Evolutionary conservation across 768 basidiomycete species (phyloP), one percentile per base, ranked within the genome.

Genomic region (Xerocomellus intermedius): DNA sequence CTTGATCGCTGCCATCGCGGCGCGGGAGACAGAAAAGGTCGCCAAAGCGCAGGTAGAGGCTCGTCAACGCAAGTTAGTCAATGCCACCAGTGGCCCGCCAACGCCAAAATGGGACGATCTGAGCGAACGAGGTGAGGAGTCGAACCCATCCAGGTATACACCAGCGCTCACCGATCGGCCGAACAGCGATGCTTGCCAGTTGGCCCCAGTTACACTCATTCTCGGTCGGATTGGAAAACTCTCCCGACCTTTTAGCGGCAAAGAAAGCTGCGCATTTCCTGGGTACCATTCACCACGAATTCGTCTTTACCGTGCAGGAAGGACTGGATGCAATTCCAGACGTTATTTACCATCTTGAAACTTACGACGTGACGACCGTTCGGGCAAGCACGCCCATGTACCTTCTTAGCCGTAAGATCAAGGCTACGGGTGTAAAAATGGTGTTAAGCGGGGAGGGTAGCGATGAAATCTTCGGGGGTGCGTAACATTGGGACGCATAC

Each of bases 381-480:
- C 88, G 97, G 45, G 97, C 97, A 9, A 93, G 90, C 64, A 98
- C 95, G 5, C 97, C 97, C 3, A 99, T 99, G 97, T 98, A 98
- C 74, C 85, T 99, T 28, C 84, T 99, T 56, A 93, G 90, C 69
- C 83, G 97, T 46, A 98, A 99, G 77, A 95, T 99, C 77, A 99
- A 98, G 76, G 96, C 97, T 5, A 98, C 94, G 91, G 97, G 97
- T 54, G 97, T 99, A 50, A 99, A 99, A 77, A 99, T 99, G 97
- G 97, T 99, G 16, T 80, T 98, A 35, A 92, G 89, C 60, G 97
- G 97, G 17, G 97, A 99, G 74, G 97, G 97, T 37, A 93, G 91
- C 58, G 97, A 99, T 64, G 97, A 99, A 74, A 94, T 98, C 57
- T 83, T 98, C 36, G 96, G 96, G 76, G 95, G 94, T 91, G 33